These are phyloP conservation scores for Penicillium crustosum DNA, from an alignment of 2,329 filamentous ascomycete genomes.

Conservation along the genomic window DNA sequence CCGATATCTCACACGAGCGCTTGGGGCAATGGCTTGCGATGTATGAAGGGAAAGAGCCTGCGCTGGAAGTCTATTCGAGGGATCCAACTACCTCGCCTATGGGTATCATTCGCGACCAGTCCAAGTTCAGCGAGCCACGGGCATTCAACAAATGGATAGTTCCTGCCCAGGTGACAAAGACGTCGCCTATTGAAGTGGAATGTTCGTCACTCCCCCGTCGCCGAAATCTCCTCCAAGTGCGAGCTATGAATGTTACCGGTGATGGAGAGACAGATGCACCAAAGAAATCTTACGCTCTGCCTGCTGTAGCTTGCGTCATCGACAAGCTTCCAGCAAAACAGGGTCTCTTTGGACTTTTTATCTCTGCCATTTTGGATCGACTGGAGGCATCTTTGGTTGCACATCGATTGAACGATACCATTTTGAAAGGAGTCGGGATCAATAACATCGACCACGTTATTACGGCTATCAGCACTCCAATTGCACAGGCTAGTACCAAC, in stretches of 20 bases:
- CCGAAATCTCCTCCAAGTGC: conserved; percentile 29
- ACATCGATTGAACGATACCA: conserved; percentile 55
- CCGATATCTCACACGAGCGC: conserved; percentile 17
- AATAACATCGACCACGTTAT: conserved; percentile 57
- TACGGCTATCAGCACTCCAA: conserved; percentile 68
- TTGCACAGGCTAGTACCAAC: conserved; percentile 60
- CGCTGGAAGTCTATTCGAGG: conserved; percentile 23
- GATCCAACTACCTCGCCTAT: background rate
- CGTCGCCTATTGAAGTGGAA: conserved; percentile 24
- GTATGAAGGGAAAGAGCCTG: conserved; percentile 24
- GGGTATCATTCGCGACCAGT: conserved; percentile 32
- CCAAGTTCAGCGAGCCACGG: conserved; percentile 26
- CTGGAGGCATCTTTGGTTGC: conserved; percentile 66
- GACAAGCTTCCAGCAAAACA: conserved; percentile 49
- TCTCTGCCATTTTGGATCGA: conserved; percentile 72
- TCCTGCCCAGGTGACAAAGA: background rate
- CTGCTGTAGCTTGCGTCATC: conserved; percentile 31
- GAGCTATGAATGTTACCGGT: conserved; percentile 8
- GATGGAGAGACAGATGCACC: conserved; percentile 8
- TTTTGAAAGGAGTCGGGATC: conserved; percentile 57
- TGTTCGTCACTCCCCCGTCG: conserved; percentile 29
- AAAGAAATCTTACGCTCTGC: conserved; percentile 21
- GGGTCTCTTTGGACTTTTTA: conserved; percentile 56
- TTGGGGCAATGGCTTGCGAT: conserved; percentile 24
- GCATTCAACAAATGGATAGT: conserved; percentile 29